Percentiles rank a stretch among this genome's conserved stretches.
These are phyloP conservation scores for Micractinium conductrix DNA, from an alignment of 139 green algal species.

Conservation along the genomic window DNA sequence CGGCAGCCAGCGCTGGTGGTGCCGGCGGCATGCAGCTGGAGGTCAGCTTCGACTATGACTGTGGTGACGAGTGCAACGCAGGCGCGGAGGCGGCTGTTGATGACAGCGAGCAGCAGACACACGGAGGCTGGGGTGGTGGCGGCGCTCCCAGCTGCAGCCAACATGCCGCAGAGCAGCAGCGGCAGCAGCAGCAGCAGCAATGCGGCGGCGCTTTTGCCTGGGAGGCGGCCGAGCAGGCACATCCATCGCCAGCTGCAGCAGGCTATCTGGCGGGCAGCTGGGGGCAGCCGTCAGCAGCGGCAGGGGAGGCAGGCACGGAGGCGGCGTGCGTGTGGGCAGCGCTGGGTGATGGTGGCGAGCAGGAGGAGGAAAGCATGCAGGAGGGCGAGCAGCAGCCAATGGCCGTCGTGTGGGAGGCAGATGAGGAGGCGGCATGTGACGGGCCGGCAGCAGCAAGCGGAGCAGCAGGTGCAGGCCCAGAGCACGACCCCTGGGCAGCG, in stretches of 20 bases:
- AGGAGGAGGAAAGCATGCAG: not conserved
- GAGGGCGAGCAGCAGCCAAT: not conserved
- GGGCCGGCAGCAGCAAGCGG: not conserved
- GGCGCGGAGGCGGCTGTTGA: too few species aligned
- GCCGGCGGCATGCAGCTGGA: too few species aligned
- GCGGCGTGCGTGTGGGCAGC: not conserved
- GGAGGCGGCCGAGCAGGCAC: not conserved
- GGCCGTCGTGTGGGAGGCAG: not conserved
- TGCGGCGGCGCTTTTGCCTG: too few species aligned
- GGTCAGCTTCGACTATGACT: not conserved
- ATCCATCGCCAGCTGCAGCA: not conserved
- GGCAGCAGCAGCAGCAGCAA: not conserved
- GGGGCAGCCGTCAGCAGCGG: not conserved
- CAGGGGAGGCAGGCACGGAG: not conserved
- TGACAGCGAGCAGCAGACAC: too few species aligned
- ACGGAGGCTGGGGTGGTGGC: not conserved
- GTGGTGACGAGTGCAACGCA: not conserved
- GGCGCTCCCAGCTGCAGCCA: not conserved
- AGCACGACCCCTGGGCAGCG: constrained; percentile 15
- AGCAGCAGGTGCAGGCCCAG: not conserved
- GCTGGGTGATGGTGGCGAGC: not conserved
- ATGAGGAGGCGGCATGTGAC: not conserved
- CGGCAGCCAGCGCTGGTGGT: not conserved
- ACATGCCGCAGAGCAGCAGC: not conserved
- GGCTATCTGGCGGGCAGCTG: not conserved